These are phyloP conservation scores for Phytophthora podocarpi DNA, from an alignment of 352 stramenopile species.

Conservation along the genomic window DNA sequence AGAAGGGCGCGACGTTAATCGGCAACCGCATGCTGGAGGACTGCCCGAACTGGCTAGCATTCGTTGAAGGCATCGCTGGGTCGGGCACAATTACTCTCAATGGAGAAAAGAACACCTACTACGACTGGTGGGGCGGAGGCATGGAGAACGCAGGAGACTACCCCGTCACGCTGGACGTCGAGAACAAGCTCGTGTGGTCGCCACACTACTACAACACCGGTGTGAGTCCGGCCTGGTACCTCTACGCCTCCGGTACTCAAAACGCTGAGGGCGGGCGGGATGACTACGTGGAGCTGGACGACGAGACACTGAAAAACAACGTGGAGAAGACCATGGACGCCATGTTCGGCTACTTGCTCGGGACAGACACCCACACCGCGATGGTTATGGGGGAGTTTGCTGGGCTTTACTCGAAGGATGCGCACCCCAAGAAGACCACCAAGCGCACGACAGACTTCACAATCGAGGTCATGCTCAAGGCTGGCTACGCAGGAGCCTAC, in stretches of 20 bases:
- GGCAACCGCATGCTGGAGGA: constrained; percentile 68
- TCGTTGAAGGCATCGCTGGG: constrained; percentile 73
- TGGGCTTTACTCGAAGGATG: constrained; percentile 72
- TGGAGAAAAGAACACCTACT: constrained; percentile 47
- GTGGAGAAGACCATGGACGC: constrained; percentile 67
- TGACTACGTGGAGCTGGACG: constrained; percentile 58
- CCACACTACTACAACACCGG: constrained; percentile 82
- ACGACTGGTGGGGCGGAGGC: constrained; percentile 74
- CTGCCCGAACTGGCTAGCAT: constrained; percentile 68
- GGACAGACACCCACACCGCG: constrained; percentile 42
- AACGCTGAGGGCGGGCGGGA: constrained; percentile 29
- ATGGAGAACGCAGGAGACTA: constrained; percentile 46
- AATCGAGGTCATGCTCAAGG: constrained; percentile 61
- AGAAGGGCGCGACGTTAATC: constrained; percentile 61
- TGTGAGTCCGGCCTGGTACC: constrained; percentile 65
- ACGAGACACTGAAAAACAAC: constrained; percentile 56
- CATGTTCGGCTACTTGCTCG: constrained; percentile 74
- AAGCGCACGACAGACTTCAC: constrained; percentile 68
- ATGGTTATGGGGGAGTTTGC: constrained; percentile 76
- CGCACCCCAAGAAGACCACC: constrained; percentile 51
- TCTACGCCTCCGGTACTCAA: constrained; percentile 56
- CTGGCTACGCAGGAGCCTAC: constrained; percentile 59
- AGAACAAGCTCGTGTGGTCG: constrained; percentile 74
- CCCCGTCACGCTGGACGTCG: constrained; percentile 45
- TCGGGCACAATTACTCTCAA: constrained; percentile 51